Conservation (phyloP, 208 protist genomes). For the Trichomonas gallinae region DNA sequence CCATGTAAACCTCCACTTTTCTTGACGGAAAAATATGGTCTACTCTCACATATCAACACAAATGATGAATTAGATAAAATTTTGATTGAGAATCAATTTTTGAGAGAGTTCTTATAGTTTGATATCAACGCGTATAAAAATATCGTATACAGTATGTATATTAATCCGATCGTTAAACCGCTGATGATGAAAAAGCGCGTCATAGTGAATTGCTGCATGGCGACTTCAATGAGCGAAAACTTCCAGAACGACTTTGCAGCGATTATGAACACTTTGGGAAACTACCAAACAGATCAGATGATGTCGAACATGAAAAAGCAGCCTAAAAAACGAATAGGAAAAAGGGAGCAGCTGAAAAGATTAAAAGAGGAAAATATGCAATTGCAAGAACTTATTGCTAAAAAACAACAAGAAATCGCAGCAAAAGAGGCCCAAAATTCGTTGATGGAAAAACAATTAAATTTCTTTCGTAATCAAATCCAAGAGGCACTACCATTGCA, state of each 20-base stretch:
- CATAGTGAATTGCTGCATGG: neutral
- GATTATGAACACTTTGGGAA: neutral
- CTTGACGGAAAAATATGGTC: no score
- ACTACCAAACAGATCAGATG: neutral
- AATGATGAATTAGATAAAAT: no score
- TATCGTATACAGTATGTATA: no score
- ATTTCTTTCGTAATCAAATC: neutral
- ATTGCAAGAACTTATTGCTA: neutral
- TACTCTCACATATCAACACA: no score
- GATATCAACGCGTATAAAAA: no score
- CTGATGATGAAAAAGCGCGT: neutral
- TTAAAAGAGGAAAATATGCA: neutral
- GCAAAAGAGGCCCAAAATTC: neutral
- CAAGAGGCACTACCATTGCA: neutral
- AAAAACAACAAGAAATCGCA: neutral
- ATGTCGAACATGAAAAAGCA: neutral
- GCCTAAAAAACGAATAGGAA: neutral
- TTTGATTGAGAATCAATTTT: no score
- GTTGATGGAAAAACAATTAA: neutral
- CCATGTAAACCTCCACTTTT: no score
- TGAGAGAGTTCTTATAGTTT: no score
- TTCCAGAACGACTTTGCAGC: neutral
- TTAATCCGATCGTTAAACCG: no score
- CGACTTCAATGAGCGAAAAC: neutral
- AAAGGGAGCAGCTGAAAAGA: neutral